A percentile compares a stretch with the other conserved stretches of the same genome.
These are phyloP conservation scores for Colletotrichum nymphaeae DNA, from an alignment of 2,329 filamentous ascomycete species.

Conservation along the genomic window DNA sequence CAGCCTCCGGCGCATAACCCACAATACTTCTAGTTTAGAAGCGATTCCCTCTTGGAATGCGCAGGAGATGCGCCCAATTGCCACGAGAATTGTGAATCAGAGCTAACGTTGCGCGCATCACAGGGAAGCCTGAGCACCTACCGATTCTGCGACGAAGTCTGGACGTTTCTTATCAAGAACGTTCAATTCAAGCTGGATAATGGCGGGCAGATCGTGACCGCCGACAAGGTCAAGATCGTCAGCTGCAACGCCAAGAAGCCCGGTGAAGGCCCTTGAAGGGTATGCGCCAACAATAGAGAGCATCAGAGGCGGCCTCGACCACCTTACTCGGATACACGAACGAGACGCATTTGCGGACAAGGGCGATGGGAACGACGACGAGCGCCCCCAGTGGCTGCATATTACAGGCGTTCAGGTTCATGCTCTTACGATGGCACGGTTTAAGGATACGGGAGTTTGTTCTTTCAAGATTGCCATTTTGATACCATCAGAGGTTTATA, in stretches of 20 bases:
- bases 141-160: slow-evolving; percentile 99
- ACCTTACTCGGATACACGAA: slow-evolving; percentile 4
- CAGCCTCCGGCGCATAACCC: not conserved
- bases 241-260: slow-evolving; percentile 91
- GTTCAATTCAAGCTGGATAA: slow-evolving; percentile 99
- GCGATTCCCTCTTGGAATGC: not conserved
- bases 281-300: not conserved
- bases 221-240: slow-evolving; percentile 98
- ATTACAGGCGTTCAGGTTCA: slow-evolving; percentile 30
- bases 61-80: not conserved
- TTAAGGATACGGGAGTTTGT: slow-evolving; percentile 25
- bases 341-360: slow-evolving; percentile 14
- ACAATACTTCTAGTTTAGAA: no score
- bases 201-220: slow-evolving; percentile 75
- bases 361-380: slow-evolving; percentile 1
- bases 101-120: slow-evolving; percentile 5
- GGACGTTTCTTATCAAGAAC: slow-evolving; percentile 99
- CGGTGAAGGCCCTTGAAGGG: slow-evolving; percentile 49
- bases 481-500: slow-evolving; percentile 30
- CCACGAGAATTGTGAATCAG: not conserved
- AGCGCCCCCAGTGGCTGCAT: slow-evolving; percentile 28
- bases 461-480: slow-evolving; percentile 27
- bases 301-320: not conserved
- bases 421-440: slow-evolving; percentile 14
- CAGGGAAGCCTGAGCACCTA: slow-evolving; percentile 98